These are phyloP conservation scores for Rosellinia necatrix DNA, from an alignment of 2,329 filamentous ascomycete genomes.

Conservation along the genomic window DNA sequence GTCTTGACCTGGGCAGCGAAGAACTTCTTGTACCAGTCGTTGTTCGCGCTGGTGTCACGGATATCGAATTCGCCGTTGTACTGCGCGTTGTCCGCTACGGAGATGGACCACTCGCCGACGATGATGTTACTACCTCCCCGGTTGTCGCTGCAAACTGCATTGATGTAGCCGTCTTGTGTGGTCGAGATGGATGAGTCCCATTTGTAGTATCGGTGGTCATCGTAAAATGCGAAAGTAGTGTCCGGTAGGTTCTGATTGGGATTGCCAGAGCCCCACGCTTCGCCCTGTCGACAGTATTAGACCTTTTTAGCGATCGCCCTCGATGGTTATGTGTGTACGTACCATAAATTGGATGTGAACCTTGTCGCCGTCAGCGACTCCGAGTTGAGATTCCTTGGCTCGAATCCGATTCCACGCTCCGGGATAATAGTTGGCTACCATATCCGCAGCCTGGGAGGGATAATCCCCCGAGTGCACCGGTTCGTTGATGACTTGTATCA, in stretches of 20 bases:
- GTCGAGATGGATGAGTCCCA: constrained; percentile 51
- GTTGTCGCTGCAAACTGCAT: constrained; percentile 50
- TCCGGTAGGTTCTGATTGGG: constrained; percentile 45
- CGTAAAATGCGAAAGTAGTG: constrained; percentile 42
- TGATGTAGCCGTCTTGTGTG: constrained; percentile 56
- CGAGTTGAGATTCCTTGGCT: constrained; percentile 46
- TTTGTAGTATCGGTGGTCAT: constrained; percentile 43
- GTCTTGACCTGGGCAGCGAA: constrained; percentile 60
- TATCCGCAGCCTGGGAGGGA: constrained; percentile 36
- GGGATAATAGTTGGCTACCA: constrained; percentile 52
- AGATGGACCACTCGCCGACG: constrained; percentile 64
- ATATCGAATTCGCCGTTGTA: constrained; percentile 46
- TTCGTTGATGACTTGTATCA: constrained; percentile 57
- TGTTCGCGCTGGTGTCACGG: constrained; percentile 43
- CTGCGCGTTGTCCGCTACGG: constrained; percentile 54
- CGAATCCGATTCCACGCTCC: constrained; percentile 51
- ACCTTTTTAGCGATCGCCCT: neutral
- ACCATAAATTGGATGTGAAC: constrained; percentile 51
- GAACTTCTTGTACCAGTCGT: constrained; percentile 59
- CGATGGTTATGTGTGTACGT: neutral
- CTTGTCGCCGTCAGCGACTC: constrained; percentile 44
- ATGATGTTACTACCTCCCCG: constrained; percentile 50
- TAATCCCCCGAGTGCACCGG: constrained; percentile 42
- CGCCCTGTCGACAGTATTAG: constrained; percentile 9
- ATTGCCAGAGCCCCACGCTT: constrained; percentile 55